phyloP scores from a whole-genome alignment of 169 alveolate species.

The Plasmodium adleri region DNA sequence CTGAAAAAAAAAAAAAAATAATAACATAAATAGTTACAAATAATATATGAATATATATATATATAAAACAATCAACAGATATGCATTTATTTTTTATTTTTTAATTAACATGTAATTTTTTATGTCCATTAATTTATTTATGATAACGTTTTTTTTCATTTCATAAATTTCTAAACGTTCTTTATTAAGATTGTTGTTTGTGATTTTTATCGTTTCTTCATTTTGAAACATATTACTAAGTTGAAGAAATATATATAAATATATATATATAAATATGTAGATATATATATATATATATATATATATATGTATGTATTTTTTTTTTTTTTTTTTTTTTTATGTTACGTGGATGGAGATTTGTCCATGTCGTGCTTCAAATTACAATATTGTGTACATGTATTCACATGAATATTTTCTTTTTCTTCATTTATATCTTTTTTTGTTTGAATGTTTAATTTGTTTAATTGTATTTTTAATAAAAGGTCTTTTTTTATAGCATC shows the following conservation, averaged over 20 bases:
- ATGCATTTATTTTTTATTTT: no score
- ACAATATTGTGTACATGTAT: neutral
- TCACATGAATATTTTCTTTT: neutral
- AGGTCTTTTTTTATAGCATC: slow-evolving; percentile 6
- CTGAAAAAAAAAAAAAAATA: slow-evolving; percentile 11
- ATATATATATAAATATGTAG: no score
- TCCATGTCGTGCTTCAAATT: neutral
- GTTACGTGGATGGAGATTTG: neutral
- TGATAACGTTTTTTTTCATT: slow-evolving; percentile 27
- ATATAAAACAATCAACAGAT: neutral
- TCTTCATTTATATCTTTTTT: neutral
- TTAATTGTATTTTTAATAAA: slow-evolving; percentile 25
- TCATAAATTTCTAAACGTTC: slow-evolving; percentile 35
- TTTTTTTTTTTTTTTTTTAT: no score
- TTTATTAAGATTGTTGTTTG: neutral
- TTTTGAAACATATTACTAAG: slow-evolving; percentile 7
- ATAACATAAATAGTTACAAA: neutral
- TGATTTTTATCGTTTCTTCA: neutral
- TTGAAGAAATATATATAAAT: neutral
- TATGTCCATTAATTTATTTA: slow-evolving; percentile 30
- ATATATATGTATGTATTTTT: no score
- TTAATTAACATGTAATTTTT: slow-evolving; percentile 40
- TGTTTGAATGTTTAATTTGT: slow-evolving; percentile 17
- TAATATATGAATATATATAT: neutral
- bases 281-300: no score